Percentiles rank a stretch among this genome's conserved stretches.
phyloP scores from a whole-genome alignment of 2,329 filamentous ascomycete genomes.

The Alternaria longipes region DNA sequence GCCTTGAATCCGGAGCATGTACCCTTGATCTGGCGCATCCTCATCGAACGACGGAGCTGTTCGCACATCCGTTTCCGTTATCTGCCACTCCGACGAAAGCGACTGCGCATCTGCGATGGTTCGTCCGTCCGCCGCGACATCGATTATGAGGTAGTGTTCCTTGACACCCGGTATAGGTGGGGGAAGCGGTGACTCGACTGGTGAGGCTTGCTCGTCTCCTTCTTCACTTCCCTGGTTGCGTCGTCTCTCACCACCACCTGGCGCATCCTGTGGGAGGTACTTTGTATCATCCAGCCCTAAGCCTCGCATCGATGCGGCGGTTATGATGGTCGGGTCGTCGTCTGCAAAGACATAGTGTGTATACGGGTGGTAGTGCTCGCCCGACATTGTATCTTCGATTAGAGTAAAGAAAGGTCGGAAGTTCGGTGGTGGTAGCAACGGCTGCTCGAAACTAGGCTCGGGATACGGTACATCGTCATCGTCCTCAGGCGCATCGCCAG shows the following conservation, averaged over 20 bases:
- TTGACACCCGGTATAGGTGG: conserved; percentile 57
- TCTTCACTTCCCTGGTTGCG: conserved; percentile 30
- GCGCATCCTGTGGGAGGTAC: conserved; percentile 39
- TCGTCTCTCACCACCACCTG: conserved; percentile 31
- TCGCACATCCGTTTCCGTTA: conserved; percentile 63
- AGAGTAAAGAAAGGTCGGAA: conserved; percentile 89
- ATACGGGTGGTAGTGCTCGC: conserved; percentile 81
- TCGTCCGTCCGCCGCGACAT: conserved; percentile 58
- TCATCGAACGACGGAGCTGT: conserved; percentile 71
- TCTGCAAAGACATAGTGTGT: conserved; percentile 94
- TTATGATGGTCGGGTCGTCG: conserved; percentile 82
- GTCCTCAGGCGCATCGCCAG: conserved; percentile 29
- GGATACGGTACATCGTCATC: conserved; percentile 42
- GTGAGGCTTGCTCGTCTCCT: conserved; percentile 33
- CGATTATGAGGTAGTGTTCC: conserved; percentile 67
- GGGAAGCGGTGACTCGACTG: conserved; percentile 55
- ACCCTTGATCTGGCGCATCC: conserved; percentile 52
- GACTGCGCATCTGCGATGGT: conserved; percentile 74
- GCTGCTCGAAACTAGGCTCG: conserved; percentile 45
- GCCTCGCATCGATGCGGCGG: conserved; percentile 68
- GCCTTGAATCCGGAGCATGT: conserved; percentile 72
- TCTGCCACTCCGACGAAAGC: conserved; percentile 77
- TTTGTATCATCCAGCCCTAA: conserved; percentile 59
- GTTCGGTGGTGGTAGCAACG: conserved; percentile 54
- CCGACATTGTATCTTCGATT: conserved; percentile 76